Conservation (phyloP, 2,329 filamentous ascomycete genomes). For the Nemania sp. region DNA sequence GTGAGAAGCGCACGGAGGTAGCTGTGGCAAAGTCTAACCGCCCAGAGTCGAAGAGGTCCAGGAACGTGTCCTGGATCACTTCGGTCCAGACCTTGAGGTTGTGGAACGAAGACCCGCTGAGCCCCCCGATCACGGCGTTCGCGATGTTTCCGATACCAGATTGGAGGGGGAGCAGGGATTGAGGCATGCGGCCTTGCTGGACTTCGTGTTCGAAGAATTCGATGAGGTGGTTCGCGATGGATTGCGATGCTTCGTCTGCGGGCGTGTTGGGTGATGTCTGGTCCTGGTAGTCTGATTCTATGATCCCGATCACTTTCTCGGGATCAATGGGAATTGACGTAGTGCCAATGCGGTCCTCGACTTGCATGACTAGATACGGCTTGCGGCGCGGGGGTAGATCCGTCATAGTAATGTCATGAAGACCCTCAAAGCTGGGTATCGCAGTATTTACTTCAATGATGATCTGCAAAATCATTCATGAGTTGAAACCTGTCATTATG, state of each 20-base stretch:
- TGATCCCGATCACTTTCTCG: conserved; percentile 79
- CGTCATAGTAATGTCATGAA: conserved; percentile 91
- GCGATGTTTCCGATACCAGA: conserved; percentile 92
- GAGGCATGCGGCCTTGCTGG: conserved; percentile 72
- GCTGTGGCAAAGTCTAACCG: conserved; percentile 88
- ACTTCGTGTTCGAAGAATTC: conserved; percentile 87
- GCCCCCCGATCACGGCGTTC: conserved; percentile 85
- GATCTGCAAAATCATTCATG: conserved; percentile 50
- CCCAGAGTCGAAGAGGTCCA: conserved; percentile 88
- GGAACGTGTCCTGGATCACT: conserved; percentile 89
- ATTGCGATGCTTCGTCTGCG: conserved; percentile 71
- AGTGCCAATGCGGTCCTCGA: conserved; percentile 84
- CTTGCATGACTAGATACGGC: conserved; percentile 82
- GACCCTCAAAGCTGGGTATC: conserved; percentile 79
- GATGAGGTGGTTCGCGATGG: conserved; percentile 79
- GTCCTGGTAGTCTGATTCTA: conserved; percentile 85
- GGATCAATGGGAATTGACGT: conserved; percentile 82
- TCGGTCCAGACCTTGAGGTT: conserved; percentile 94
- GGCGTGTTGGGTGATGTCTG: conserved; percentile 72
- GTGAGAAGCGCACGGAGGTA: conserved; percentile 87
- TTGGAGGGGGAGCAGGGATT: conserved; percentile 78
- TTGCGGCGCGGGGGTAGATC: conserved; percentile 79
- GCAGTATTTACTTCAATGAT: conserved; percentile 92
- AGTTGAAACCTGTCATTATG: background rate
- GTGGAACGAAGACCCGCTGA: conserved; percentile 79